phyloP scores from a whole-genome alignment of 2,329 filamentous ascomycete species.

The Monilinia fructicola region DNA sequence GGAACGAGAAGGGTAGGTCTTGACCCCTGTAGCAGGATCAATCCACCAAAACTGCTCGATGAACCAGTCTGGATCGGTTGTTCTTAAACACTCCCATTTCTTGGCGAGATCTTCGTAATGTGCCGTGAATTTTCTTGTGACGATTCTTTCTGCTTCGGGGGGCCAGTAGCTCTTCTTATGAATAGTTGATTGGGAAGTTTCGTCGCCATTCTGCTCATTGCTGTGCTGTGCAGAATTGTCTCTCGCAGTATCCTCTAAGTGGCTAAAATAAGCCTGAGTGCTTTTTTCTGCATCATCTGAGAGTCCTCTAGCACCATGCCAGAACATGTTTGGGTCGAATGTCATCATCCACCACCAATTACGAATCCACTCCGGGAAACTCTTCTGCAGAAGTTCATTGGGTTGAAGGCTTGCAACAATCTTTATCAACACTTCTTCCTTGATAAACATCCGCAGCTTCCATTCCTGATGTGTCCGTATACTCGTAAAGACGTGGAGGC shows the following conservation, averaged over 20 bases:
- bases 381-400: neutral
- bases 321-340: neutral
- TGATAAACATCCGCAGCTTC: neutral
- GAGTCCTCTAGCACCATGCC: neutral
- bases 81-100: neutral
- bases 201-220: neutral
- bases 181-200: too few relatives aligned
- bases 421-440: neutral
- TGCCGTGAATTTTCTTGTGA: neutral
- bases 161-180: too few relatives aligned
- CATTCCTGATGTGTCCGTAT: neutral
- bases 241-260: too few relatives aligned
- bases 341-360: constrained; percentile 16
- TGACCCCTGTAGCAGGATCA: neutral
- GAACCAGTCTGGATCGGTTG: neutral
- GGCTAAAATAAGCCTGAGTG: neutral
- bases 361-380: constrained; percentile 1
- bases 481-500: neutral
- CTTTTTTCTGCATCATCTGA: neutral
- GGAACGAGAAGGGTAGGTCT: neutral
- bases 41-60: neutral
- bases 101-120: neutral
- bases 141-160: too few relatives aligned
- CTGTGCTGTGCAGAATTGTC: neutral
- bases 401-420: neutral